Conservation (phyloP, 2,329 filamentous ascomycete species). For the Aspergillus melleus region DNA sequence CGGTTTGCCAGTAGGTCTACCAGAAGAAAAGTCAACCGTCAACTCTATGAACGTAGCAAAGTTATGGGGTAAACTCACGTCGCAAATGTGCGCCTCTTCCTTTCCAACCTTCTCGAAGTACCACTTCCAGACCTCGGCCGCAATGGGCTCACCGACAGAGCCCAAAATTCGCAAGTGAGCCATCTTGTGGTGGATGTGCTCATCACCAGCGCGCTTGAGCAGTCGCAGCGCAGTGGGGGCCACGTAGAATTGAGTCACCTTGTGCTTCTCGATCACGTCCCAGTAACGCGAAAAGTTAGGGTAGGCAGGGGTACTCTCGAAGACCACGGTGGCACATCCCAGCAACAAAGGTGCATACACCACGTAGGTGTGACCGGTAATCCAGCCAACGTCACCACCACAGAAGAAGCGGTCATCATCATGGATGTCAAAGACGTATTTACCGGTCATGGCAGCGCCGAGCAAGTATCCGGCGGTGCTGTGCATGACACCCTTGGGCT, state of each 20-base stretch:
- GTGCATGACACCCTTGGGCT: slow-evolving; percentile 99
- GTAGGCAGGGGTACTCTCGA: slow-evolving; percentile 96
- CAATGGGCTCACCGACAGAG: slow-evolving; percentile 96
- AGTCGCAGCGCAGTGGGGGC: slow-evolving; percentile 90
- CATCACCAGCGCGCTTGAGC: slow-evolving; percentile 90
- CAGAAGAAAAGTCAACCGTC: not conserved
- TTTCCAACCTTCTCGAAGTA: slow-evolving; percentile 95
- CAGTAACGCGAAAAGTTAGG: slow-evolving; percentile 98
- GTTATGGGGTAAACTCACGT: slow-evolving; percentile 62
- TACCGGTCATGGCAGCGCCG: slow-evolving; percentile 88
- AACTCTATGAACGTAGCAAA: not conserved
- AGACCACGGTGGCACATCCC: slow-evolving; percentile 92
- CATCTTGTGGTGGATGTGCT: slow-evolving; percentile 89
- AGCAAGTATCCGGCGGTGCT: slow-evolving; percentile 94
- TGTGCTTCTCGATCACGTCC: slow-evolving; percentile 95
- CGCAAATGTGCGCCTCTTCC: slow-evolving; percentile 88
- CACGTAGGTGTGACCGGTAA: slow-evolving; percentile 97
- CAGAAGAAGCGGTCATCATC: slow-evolving; percentile 94
- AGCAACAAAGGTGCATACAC: slow-evolving; percentile 93
- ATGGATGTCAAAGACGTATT: slow-evolving; percentile 99
- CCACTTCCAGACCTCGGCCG: slow-evolving; percentile 99
- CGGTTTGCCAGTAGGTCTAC: slow-evolving; percentile 99
- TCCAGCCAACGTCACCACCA: slow-evolving; percentile 97
- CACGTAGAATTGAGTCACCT: slow-evolving; percentile 97
- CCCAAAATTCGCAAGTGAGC: slow-evolving; percentile 85